A percentile compares a stretch with the other conserved stretches of the same genome.
These are phyloP conservation scores for Geotrichum europaeum DNA, from an alignment of 1,139 yeast species.

Conservation along the genomic window DNA sequence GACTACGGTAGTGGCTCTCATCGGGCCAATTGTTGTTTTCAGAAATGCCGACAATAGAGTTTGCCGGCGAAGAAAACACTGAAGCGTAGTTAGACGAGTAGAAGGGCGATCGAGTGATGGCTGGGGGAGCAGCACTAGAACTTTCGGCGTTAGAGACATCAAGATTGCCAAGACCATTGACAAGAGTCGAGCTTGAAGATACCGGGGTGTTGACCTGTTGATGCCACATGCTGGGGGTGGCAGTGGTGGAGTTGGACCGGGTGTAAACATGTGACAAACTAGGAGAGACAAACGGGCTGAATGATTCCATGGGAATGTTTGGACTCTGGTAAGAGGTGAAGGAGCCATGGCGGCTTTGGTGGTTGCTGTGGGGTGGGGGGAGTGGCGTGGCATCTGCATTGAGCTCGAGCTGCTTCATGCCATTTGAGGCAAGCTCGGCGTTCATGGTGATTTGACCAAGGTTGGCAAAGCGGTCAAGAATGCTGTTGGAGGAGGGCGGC, in stretches of 20 bases:
- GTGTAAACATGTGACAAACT: conserved; percentile 3
- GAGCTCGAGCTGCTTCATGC: conserved; percentile 6
- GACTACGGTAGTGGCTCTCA: conserved; percentile 9
- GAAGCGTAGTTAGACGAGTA: conserved; percentile 11
- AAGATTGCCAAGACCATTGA: neutral
- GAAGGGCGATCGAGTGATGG: conserved; percentile 8
- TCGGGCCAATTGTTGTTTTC: conserved; percentile 8
- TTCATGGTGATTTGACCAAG: conserved; percentile 78
- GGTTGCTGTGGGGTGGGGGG: conserved; percentile 9
- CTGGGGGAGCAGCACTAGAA: neutral
- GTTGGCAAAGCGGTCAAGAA: conserved; percentile 50
- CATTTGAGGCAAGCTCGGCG: conserved; percentile 44
- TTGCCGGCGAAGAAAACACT: conserved; percentile 16
- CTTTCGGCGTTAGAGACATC: neutral
- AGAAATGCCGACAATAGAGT: conserved; percentile 12
- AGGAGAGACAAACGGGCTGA: conserved; percentile 15
- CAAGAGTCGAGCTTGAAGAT: neutral
- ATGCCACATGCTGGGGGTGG: neutral
- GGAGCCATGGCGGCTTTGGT: conserved; percentile 8
- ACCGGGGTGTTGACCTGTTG: conserved; percentile 11
- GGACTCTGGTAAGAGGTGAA: conserved; percentile 1
- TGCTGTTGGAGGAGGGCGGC: neutral
- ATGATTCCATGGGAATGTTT: conserved; percentile 3
- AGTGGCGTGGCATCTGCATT: conserved; percentile 5
- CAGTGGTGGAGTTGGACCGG: conserved; percentile 7